Evolutionary conservation across 345 rosid genomes (phyloP), one percentile per base, ranked within the genome.

Genomic region (Ceriops zippeliana): DNA sequence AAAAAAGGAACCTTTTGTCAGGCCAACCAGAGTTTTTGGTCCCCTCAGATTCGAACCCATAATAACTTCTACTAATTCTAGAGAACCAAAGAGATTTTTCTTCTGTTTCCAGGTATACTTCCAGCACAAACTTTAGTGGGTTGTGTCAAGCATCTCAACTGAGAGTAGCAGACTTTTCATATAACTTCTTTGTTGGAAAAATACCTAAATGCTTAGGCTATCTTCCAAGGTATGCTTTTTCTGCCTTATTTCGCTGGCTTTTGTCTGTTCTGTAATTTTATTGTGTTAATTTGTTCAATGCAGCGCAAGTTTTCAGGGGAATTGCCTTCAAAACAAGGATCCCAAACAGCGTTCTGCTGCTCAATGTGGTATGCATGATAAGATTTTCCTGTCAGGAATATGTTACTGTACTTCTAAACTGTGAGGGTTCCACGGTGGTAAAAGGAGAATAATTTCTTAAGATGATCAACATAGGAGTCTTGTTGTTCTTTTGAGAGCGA

Each of bases 241-340:
- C 56, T 46, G 52, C 66, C 8, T 60, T 62, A 24, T 32, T 32
- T 64, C 4, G 38, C 10, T 61, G 34, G 60, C 27, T 5, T 27
- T 9, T 42, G 66, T 10, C 35, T 46, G 6, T 60, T 35, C 60
- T 57, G 47, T 58, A 51, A 76, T 35, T 38, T 69, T 65, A 11
- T 35, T 70, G 35, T 22, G 57, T 69, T 10, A 21, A 53, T 53
- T 54, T 46, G 28, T 71, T 35, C 46, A 52, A 52, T 77, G 73
- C 83, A 95, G 99, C 69, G 38, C 79, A 47, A 95, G 90, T 87
- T 95, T 95, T 76, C 98, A 85, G 78, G 98, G 96, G 67, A 95
- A 95, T 75, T 95, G 99, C 80, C 84, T 95, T 61, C 78, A 84
- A 61, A 73, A 66, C 71, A 88, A 80, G 75, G 84, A 87, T 70